phyloP scores from a whole-genome alignment of 164 flowering plant species.

The Magnolia changhungtana region DNA sequence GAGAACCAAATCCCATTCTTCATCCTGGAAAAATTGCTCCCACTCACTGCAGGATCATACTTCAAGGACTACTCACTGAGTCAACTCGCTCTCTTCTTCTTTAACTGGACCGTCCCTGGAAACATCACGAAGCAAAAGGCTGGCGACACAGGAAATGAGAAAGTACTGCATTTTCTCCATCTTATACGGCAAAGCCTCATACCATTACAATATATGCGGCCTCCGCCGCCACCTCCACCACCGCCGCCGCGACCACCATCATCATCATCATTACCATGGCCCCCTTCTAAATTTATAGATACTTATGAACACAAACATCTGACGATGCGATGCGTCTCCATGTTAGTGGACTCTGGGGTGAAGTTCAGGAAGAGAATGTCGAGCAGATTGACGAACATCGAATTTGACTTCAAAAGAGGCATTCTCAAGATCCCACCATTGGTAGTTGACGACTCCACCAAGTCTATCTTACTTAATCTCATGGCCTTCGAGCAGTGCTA shows the following conservation, averaged over 20 bases:
- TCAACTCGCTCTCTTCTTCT: slow-evolving; percentile 1
- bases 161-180: not conserved
- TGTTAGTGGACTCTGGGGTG: not conserved
- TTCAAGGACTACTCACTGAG: not conserved
- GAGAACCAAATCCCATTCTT: slow-evolving; percentile 72
- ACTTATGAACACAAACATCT: not conserved
- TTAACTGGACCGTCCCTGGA: not conserved
- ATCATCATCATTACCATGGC: too few relatives aligned
- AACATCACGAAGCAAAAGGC: not conserved
- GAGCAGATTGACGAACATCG: slow-evolving; percentile 11
- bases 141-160: not conserved
- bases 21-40: slow-evolving; percentile 39
- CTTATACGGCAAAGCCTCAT: not conserved
- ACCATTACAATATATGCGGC: not conserved
- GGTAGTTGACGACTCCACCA: slow-evolving; percentile 19
- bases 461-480: slow-evolving; percentile 28
- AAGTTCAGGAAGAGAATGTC: not conserved
- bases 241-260: not conserved
- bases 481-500: slow-evolving; percentile 30
- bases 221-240: not conserved
- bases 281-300: not conserved
- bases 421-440: slow-evolving; percentile 21
- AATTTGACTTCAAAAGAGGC: slow-evolving; percentile 15
- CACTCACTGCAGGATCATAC: slow-evolving; percentile 9
- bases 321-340: not conserved